Base-by-base conservation (phyloP, 768 basidiomycete genomes). In the Rhizopogon vinicolor region DNA sequence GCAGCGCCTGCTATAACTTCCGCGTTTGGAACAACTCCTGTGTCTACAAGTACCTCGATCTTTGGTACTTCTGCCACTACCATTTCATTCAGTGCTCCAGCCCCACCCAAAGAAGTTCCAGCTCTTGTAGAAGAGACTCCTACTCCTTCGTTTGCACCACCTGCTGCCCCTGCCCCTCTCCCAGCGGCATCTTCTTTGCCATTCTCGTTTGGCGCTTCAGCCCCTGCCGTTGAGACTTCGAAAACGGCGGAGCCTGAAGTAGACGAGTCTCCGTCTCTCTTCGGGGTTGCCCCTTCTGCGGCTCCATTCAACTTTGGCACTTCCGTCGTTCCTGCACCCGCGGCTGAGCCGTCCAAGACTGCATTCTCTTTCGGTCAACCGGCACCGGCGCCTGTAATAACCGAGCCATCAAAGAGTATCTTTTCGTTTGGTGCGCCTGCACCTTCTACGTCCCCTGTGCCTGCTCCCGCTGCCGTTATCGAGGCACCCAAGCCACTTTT, bases 401-500 rank as follows among this genome's bases (percentile, higher is more conserved):
- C 65, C 4, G 68, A 72, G 29, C 62, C 69, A 7, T 65, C 73
- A 16, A 73, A 74, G 53, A 60, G 57, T 49, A 58, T 12, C 16
- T 74, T 77, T 51, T 50, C 67, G 5, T 74, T 77, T 58, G 67
- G 67, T 48, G 64, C 61, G 44, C 51, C 65, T 2, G 7, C 65
- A 25, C 35, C 61, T 19, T 31, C 59, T 22, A 41, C 58, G 18
- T 42, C 62, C 10, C 19, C 14, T 37, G 42, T 52, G 7, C 18
- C 65, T 2, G 39, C 53, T 0, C 42, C 65, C 13, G 33, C 52
- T 16, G 43, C 16, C 18, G 45, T 68, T 16, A 41, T 67, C 8
- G 75, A 80, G 25, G 62, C 72, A 0, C 66, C 77, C 0, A 80
- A 82, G 60, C 68, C 79, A 2, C 29, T 71, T 7, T 81, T 83